Evolutionary conservation across 805 yeast species (phyloP), one percentile per base, ranked within the genome.

Genomic region (Metschnikowia koreensis): DNA sequence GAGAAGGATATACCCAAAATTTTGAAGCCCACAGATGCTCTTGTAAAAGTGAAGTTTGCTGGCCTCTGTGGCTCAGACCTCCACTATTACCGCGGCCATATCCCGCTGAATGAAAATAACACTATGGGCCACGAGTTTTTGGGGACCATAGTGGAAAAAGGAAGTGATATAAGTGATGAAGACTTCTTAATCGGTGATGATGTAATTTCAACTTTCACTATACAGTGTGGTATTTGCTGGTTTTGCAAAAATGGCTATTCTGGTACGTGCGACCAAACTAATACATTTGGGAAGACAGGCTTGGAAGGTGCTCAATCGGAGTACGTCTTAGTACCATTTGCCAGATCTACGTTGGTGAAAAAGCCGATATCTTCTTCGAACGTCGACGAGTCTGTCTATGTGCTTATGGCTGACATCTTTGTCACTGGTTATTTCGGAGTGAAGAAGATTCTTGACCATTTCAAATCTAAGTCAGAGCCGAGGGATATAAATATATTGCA

Each of bases 231-330:
- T 1, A 64, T 68, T 29, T 82, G 87, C 60, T 82, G 81, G 78
- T 81, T 78, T 56, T 82, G 87, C 60, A 59, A 70, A 47, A 75
- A 77, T 48, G 85, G 84, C 1, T 69, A 74, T 48, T 73, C 83
- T 10, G 81, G 84, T 1, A 78, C 79, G 45, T 83, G 88, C 63
- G 76, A 73, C 28, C 67, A 70, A 26, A 76, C 83, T 44, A 77
- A 73, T 59, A 82, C 84, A 12, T 82, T 82, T 64, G 87, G 87
- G 2, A 80, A 83, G 43, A 65, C 74, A 33, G 81, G 79, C 0
- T 66, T 82, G 16, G 79, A 81, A 53, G 87, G 87, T 1, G 86
- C 81, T 1, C 87, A 83, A 59, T 86, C 86, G 1, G 85, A 83
- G 61, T 82, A 75, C 57, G 81, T 81, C 13, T 62, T 81, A 27